Base-by-base conservation (phyloP, 1,139 yeast genomes). In the Hansenula sp. region DNA sequence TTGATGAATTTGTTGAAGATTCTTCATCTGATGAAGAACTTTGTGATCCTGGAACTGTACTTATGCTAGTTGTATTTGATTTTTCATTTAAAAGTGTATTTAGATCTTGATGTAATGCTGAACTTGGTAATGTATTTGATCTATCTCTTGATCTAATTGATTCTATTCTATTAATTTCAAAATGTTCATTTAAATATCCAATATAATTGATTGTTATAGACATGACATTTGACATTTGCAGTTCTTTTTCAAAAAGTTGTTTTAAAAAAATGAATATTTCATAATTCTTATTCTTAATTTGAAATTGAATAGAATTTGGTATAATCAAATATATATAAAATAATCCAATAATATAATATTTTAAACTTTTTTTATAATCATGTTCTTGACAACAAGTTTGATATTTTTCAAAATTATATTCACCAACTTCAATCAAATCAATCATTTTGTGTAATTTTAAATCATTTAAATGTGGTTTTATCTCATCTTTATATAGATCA, bases 301-400 rank as follows among this genome's bases (percentile, higher is more conserved):
- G 67, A 40, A 64, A 66, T 44, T 65, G 68, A 30, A 60, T 61
- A 3, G 68, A 64, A 29, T 50, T 57, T 13, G 70, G 70, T 14
- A 66, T 59, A 16, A 65, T 59, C 25, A 62, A 44, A 44, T 55
- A 63, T 4, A 66, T 42, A 39, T 63, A 62, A 43, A 61, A 61
- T 31, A 64, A 53, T 1, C 69, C 69, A 6, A 62, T 53, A 7
- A 64, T 59, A 41, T 52, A 64, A 19, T 59, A 56, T 24, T 53
- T 53, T 27, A 65, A 45, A 26, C 46, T 41, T 32, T 36, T 32
- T 25, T 40, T 37, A 34, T 47, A 44, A 7, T 39, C 32, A 1
- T 44, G 43, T 4, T 36, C 20, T 2, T n/a, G 36, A 35, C 57
- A 42, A 16, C 46, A 44, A 11, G 49, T 40, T 13, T 50, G 42